Conservation (phyloP, 768 basidiomycete species). For the Lanmaoa rubissima region DNA sequence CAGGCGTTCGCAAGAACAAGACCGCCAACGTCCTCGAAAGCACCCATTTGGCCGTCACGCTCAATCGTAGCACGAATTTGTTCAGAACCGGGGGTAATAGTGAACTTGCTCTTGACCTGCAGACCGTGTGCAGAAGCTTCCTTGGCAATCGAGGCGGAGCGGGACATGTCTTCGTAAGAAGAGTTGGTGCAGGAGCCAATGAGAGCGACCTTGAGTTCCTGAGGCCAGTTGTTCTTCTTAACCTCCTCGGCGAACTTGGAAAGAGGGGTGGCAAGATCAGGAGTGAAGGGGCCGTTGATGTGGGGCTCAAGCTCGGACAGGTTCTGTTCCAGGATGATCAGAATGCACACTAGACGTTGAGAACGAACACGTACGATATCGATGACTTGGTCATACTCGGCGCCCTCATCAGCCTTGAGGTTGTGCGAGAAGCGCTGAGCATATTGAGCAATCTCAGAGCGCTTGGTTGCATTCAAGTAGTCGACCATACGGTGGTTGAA, state of each 20-base stretch:
- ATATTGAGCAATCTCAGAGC: constrained; percentile 82
- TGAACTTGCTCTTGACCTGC: constrained; percentile 89
- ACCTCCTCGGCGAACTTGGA: constrained; percentile 91
- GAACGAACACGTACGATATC: constrained; percentile 65
- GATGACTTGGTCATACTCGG: constrained; percentile 92
- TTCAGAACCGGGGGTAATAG: constrained; percentile 97
- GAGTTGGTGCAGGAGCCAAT: constrained; percentile 99
- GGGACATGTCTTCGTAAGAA: constrained; percentile 99
- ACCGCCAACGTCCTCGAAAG: constrained; percentile 87
- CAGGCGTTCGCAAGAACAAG: constrained; percentile 97
- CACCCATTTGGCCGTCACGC: constrained; percentile 89
- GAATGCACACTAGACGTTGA: background rate
- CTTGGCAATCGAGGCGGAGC: constrained; percentile 89
- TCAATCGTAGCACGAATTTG: constrained; percentile 98
- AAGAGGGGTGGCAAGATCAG: constrained; percentile 97
- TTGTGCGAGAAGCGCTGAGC: constrained; percentile 89
- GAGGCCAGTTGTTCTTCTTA: constrained; percentile 95
- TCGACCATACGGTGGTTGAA: constrained; percentile 93
- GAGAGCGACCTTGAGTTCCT: constrained; percentile 94
- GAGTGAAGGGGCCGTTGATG: constrained; percentile 99
- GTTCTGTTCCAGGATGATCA: constrained; percentile 50
- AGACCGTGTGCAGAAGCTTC: constrained; percentile 89
- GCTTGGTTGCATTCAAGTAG: constrained; percentile 95
- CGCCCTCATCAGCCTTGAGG: constrained; percentile 80
- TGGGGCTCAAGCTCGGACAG: constrained; percentile 97